These are phyloP conservation scores for Oryza punctata DNA, from an alignment of 176 grass and related monocot genomes.

Conservation along the genomic window DNA sequence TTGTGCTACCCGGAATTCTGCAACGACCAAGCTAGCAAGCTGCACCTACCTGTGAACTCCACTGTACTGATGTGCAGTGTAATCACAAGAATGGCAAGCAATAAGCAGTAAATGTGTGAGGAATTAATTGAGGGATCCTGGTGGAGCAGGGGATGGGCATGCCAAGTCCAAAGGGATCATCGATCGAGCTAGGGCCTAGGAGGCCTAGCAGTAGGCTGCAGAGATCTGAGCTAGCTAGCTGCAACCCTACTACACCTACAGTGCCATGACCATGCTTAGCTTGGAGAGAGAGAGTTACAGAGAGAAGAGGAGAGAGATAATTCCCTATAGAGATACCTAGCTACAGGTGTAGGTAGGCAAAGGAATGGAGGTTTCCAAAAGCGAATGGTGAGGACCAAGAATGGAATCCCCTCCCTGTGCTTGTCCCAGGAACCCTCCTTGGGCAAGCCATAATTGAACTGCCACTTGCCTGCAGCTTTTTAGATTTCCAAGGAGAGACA, in stretches of 20 bases:
- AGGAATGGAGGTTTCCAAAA: conserved; percentile 80
- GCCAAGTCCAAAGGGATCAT: conserved; percentile 5
- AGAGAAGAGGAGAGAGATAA: conserved; percentile 13
- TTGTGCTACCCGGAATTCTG: conserved; percentile 16
- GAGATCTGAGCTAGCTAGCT: conserved; percentile 15
- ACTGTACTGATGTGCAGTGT: conserved; percentile 31
- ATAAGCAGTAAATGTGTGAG: conserved; percentile 12
- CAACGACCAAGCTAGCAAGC: conserved; percentile 11
- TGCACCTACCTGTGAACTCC: conserved; percentile 43
- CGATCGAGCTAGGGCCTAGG: no score
- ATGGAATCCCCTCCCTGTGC: conserved; percentile 48
- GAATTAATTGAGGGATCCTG: not conserved
- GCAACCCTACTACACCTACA: not conserved
- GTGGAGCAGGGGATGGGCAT: conserved; percentile 36
- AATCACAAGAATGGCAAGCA: conserved; percentile 28
- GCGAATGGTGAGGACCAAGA: conserved; percentile 57
- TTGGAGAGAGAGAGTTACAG: not conserved
- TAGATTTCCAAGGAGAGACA: conserved; percentile 32
- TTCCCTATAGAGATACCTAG: conserved; percentile 45
- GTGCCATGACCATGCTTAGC: conserved; percentile 35
- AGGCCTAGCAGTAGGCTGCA: conserved; percentile 25
- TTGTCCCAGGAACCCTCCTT: conserved; percentile 55
- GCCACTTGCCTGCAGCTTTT: conserved; percentile 29
- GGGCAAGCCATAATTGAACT: conserved; percentile 62
- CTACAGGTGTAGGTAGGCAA: conserved; percentile 34